A percentile compares a stretch with the other conserved stretches of the same genome.
These are phyloP conservation scores for Cadophora gregata DNA, from an alignment of 2,329 filamentous ascomycete species.

Conservation along the genomic window DNA sequence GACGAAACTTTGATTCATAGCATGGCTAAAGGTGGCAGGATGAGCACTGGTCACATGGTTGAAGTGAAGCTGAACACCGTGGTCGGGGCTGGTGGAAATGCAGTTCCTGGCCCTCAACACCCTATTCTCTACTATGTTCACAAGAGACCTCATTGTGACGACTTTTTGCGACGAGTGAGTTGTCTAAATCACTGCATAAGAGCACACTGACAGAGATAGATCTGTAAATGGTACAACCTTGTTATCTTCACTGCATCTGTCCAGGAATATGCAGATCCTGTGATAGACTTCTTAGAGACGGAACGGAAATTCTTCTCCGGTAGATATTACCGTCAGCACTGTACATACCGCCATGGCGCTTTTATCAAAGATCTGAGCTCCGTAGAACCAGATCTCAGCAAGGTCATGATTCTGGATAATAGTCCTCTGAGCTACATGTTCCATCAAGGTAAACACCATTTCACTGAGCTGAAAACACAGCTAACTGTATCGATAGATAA, in stretches of 20 bases:
- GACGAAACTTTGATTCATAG: slow-evolving; percentile 98
- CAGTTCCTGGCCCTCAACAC: slow-evolving; percentile 80
- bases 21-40: slow-evolving; percentile 93
- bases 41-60: slow-evolving; percentile 98
- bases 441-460: slow-evolving; percentile 77
- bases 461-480: background rate
- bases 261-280: slow-evolving; percentile 97
- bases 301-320: slow-evolving; percentile 96
- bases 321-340: slow-evolving; percentile 95
- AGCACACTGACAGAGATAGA: slow-evolving; percentile 52
- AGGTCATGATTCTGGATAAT: slow-evolving; percentile 99
- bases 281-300: slow-evolving; percentile 97
- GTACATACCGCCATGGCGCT: slow-evolving; percentile 91
- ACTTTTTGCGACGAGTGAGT: slow-evolving; percentile 83
- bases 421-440: slow-evolving; percentile 98
- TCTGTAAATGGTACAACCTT: slow-evolving; percentile 98
- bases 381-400: slow-evolving; percentile 95
- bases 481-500: slow-evolving; percentile 72
- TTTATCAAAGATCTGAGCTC: slow-evolving; percentile 98
- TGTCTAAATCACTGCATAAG: background rate
- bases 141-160: slow-evolving; percentile 95
- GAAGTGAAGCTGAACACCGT: slow-evolving; percentile 86
- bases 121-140: slow-evolving; percentile 99
- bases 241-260: slow-evolving; percentile 97
- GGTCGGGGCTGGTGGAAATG: slow-evolving; percentile 69